These are phyloP conservation scores for Colletotrichum falcatum DNA, from an alignment of 2,329 filamentous ascomycete genomes.

Conservation along the genomic window DNA sequence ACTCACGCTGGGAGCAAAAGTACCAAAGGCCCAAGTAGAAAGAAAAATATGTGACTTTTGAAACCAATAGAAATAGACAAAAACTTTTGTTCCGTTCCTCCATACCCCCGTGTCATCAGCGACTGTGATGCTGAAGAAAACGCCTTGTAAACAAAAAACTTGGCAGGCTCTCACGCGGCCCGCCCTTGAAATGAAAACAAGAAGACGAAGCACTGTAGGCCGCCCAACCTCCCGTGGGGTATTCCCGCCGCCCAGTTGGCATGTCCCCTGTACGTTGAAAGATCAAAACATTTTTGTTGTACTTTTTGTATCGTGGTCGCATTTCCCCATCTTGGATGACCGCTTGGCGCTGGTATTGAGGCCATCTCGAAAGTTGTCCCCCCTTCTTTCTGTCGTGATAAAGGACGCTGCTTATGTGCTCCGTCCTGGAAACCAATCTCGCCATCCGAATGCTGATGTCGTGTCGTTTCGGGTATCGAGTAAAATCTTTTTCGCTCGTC, in stretches of 20 bases:
- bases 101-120: constrained; percentile 16
- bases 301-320: constrained; percentile 39
- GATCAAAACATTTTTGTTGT: constrained; percentile 20
- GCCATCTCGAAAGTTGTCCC: constrained; percentile 26
- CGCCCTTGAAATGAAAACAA: background rate
- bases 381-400: constrained; percentile 28
- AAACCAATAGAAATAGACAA: constrained; percentile 22
- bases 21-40: background rate
- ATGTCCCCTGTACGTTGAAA: constrained; percentile 26
- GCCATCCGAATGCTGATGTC: constrained; percentile 42
- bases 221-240: constrained; percentile 30
- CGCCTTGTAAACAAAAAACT: constrained; percentile 25
- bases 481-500: constrained; percentile 31
- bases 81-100: constrained; percentile 17
- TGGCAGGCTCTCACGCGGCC: constrained; percentile 7
- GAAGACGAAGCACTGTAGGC: constrained; percentile 37
- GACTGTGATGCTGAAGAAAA: constrained; percentile 32
- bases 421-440: constrained; percentile 38
- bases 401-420: constrained; percentile 34
- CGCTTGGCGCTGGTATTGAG: constrained; percentile 33
- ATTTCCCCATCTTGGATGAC: constrained; percentile 37
- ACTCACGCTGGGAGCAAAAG: background rate
- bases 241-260: constrained; percentile 33
- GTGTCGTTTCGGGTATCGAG: constrained; percentile 42
- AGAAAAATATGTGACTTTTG: background rate